A percentile compares a stretch with the other conserved stretches of the same genome.
phyloP scores from a whole-genome alignment of 441 rosid genomes.

The Monsonia emarginata region DNA sequence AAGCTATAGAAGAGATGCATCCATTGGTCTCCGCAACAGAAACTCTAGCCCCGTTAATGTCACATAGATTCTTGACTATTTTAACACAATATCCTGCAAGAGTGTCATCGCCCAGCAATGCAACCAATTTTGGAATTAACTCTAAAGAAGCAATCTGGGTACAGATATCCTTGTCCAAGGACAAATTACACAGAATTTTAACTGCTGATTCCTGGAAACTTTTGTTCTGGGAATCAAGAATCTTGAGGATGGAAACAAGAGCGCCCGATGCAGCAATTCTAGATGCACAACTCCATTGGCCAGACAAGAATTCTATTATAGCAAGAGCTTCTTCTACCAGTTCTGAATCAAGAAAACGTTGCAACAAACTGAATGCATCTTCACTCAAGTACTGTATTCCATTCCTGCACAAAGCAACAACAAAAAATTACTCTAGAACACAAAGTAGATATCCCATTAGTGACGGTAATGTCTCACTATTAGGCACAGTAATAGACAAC shows the following conservation, averaged over 20 bases:
- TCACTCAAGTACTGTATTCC: slow-evolving; percentile 32
- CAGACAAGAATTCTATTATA: slow-evolving; percentile 42
- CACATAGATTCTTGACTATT: slow-evolving; percentile 47
- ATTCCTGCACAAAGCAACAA: slow-evolving; percentile 33
- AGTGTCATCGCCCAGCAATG: slow-evolving; percentile 31
- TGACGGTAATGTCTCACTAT: slow-evolving; percentile 2
- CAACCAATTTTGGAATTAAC: slow-evolving; percentile 47
- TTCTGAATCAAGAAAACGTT: slow-evolving; percentile 44
- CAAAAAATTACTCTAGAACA: background rate
- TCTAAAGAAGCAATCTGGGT: slow-evolving; percentile 36
- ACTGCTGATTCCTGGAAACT: slow-evolving; percentile 45
- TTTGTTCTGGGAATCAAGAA: slow-evolving; percentile 31
- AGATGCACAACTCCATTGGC: slow-evolving; percentile 25
- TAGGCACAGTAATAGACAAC: background rate
- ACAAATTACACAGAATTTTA: slow-evolving; percentile 46
- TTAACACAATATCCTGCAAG: slow-evolving; percentile 37
- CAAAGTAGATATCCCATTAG: background rate
- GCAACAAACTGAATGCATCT: slow-evolving; percentile 36
- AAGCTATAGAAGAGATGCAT: slow-evolving; percentile 48
- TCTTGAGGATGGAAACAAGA: slow-evolving; percentile 36
- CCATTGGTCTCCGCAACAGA: slow-evolving; percentile 46
- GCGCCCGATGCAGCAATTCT: slow-evolving; percentile 45
- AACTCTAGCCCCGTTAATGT: slow-evolving; percentile 42
- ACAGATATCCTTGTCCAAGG: slow-evolving; percentile 34
- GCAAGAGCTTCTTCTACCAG: slow-evolving; percentile 43